Base-by-base conservation (phyloP, 306 rosid genomes). In the Trifolium fragiferum region DNA sequence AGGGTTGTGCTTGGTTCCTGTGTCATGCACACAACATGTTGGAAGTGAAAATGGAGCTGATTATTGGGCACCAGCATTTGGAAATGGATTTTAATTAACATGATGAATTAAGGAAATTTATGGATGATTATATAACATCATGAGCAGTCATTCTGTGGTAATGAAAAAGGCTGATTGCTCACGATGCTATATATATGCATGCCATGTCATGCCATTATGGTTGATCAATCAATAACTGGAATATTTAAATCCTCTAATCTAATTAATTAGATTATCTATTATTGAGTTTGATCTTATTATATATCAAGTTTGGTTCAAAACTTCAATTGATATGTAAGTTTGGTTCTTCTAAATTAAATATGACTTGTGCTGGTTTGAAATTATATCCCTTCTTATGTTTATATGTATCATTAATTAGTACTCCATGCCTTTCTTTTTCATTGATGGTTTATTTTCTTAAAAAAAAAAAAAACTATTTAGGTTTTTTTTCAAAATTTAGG, bases 1-100 rank as follows among this genome's bases (percentile, higher is more conserved):
- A 84, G 98, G 98, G 76, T 61, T 93, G 66, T 90, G 98, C 66
- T 83, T 93, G 83, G 92, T 90, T 10, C 98, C 98, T 0, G 78
- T 90, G 40, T 87, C 97, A 50, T 87, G 86, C 87, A 90, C 93
- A 51, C 91, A 89, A 37, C 83, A 81, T 62, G 90, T 93, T 79
- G 97, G 90, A 72, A 85, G 76, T 53, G 90, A 88, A 74, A 91
- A 76, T 80, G 97, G 91, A 76, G 89, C 93, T 72, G 93, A 88
- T 82, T 90, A 88, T 16, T 93, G 98, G 97, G 84, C 93, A 82
- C 97, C 90, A 4, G 84, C 88, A 35, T 89, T 82, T 35, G 93
- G 86, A 49, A 66, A 72, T 27, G 89, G 84, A 51, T 85, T 80
- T 80, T 85, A 74, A 83, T 12, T 47, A n/a, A 30, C 21, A 41